phyloP scores from a whole-genome alignment of 202 grass and related monocot species.

The Elaeis oleifera region DNA sequence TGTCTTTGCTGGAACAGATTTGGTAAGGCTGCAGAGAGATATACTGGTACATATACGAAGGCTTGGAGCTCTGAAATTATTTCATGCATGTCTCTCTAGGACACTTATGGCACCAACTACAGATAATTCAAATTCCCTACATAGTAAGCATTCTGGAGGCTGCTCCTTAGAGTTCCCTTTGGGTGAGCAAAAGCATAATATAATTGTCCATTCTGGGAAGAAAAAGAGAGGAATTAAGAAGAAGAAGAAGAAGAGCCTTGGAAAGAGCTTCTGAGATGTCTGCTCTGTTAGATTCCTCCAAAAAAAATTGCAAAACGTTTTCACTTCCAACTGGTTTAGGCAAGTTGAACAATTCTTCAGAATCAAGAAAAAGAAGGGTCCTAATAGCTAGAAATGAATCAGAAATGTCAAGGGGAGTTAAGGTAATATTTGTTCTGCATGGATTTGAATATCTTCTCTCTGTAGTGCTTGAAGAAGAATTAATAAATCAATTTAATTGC shows the following conservation, averaged over 20 bases:
- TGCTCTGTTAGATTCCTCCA: slow-evolving; percentile 11
- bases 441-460: background rate
- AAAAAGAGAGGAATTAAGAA: slow-evolving; percentile 58
- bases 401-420: slow-evolving; percentile 53
- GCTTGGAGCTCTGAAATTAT: slow-evolving; percentile 54
- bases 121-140: slow-evolving; percentile 22
- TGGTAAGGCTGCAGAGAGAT: slow-evolving; percentile 40
- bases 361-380: slow-evolving; percentile 22
- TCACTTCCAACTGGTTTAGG: slow-evolving; percentile 35
- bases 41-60: slow-evolving; percentile 52
- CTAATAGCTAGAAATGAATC: slow-evolving; percentile 43
- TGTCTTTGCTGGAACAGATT: slow-evolving; percentile 44
- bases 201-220: slow-evolving; percentile 55
- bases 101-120: slow-evolving; percentile 18
- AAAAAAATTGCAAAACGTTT: slow-evolving; percentile 24
- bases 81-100: slow-evolving; percentile 29
- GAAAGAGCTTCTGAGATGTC: slow-evolving; percentile 27
- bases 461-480: background rate
- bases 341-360: slow-evolving; percentile 35
- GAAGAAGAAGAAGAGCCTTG: slow-evolving; percentile 32
- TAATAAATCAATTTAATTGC: slow-evolving; percentile 11
- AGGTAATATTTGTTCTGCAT: slow-evolving; percentile 28
- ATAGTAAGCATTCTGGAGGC: slow-evolving; percentile 10
- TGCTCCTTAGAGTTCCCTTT: slow-evolving; percentile 18
- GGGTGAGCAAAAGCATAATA: slow-evolving; percentile 23